These are phyloP conservation scores for Teunomyces atbi DNA, from an alignment of 805 yeast species.

Conservation along the genomic window DNA sequence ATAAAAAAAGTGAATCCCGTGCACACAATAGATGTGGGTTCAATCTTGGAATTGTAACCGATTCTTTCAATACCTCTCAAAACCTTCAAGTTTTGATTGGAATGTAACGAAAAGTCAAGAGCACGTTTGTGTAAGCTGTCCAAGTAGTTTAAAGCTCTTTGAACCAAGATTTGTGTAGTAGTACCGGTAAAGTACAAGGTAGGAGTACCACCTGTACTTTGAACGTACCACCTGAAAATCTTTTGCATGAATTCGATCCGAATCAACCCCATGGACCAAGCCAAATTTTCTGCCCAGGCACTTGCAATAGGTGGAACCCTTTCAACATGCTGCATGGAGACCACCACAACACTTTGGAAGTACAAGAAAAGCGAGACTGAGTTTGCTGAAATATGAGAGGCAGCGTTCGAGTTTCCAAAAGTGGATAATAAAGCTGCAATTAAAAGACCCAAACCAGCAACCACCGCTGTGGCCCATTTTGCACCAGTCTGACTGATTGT, in stretches of 20 bases:
- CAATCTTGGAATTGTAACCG: constrained; percentile 74
- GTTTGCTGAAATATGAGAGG: constrained; percentile 85
- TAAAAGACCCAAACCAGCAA: constrained; percentile 84
- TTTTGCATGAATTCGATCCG: constrained; percentile 78
- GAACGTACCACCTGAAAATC: constrained; percentile 80
- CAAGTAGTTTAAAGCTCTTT: constrained; percentile 51
- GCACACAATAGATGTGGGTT: constrained; percentile 76
- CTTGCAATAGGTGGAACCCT: constrained; percentile 89
- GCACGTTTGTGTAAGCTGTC: constrained; percentile 27
- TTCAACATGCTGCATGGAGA: constrained; percentile 81
- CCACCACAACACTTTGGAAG: constrained; percentile 84
- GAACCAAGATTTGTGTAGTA: constrained; percentile 69
- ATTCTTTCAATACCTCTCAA: constrained; percentile 85
- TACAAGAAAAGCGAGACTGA: constrained; percentile 80
- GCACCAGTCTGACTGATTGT: constrained; percentile 62
- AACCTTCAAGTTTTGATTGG: constrained; percentile 57
- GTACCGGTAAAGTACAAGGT: constrained; percentile 60
- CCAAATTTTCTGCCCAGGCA: constrained; percentile 88
- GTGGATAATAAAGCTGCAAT: constrained; percentile 80
- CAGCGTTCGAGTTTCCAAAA: constrained; percentile 85
- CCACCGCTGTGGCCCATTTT: constrained; percentile 91
- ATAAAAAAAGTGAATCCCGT: constrained; percentile 88
- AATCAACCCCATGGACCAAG: constrained; percentile 94
- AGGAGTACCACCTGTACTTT: constrained; percentile 87
- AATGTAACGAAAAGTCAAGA: constrained; percentile 40